These are phyloP conservation scores for Calonectria honghensis DNA, from an alignment of 2,329 filamentous ascomycete species.

Conservation along the genomic window DNA sequence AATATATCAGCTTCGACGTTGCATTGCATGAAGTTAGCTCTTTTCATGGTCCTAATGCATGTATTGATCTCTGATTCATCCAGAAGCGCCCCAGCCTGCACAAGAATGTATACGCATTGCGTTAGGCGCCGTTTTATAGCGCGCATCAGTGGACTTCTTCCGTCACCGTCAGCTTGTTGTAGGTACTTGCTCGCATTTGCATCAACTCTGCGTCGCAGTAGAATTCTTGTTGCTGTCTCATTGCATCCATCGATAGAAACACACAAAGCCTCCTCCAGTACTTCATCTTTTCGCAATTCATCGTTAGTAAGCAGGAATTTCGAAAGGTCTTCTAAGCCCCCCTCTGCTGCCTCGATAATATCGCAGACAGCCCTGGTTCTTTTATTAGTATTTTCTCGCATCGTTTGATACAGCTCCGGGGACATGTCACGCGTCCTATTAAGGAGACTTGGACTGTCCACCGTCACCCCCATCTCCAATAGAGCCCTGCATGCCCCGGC, in stretches of 20 bases:
- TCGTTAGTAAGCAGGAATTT: neutral
- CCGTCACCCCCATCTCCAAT: neutral
- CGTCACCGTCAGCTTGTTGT: too few relatives aligned
- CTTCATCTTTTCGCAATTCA: neutral
- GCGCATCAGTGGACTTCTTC: too few relatives aligned
- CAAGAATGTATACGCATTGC: neutral
- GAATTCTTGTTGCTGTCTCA: neutral
- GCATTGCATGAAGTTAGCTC: too few relatives aligned
- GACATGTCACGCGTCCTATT: neutral
- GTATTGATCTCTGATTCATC: neutral
- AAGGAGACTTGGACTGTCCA: neutral
- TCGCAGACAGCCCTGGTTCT: neutral
- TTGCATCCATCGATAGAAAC: neutral
- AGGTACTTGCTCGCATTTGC: neutral
- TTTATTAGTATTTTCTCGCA: neutral
- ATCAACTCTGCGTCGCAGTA: neutral
- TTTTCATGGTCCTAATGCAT: too few relatives aligned
- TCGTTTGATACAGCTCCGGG: neutral
- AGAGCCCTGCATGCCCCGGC: neutral
- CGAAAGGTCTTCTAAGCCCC: neutral
- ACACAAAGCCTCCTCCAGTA: neutral
- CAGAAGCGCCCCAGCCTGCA: neutral
- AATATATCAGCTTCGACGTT: neutral
- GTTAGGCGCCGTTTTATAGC: neutral
- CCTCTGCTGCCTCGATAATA: neutral